A percentile compares a stretch with the other conserved stretches of the same genome.
phyloP scores from a whole-genome alignment of 805 yeast genomes.

The Metschnikowia continentalis region DNA sequence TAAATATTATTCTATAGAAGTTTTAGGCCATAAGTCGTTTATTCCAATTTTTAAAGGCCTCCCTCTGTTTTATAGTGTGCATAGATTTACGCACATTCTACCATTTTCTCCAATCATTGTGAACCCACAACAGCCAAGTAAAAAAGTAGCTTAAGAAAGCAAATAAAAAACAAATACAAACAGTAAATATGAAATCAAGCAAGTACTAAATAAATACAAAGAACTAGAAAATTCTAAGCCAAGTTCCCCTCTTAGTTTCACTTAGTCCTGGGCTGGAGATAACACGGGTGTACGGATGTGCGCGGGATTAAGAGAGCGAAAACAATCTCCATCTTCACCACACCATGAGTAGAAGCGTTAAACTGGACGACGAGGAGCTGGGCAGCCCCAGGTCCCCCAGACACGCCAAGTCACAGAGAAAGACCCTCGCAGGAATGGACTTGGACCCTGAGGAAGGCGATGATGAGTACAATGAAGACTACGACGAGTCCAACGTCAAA shows the following conservation, averaged over 20 bases:
- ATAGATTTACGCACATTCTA: too few species aligned
- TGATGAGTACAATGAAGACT: constrained; percentile 18
- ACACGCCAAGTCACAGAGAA: constrained; percentile 11
- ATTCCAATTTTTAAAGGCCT: neutral
- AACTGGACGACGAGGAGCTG: constrained; percentile 9
- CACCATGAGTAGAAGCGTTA: constrained; percentile 3
- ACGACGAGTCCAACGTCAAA: constrained; percentile 16
- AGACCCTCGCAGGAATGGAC: constrained; percentile 18
- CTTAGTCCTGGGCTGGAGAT: too few species aligned
- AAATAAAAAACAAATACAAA: too few species aligned
- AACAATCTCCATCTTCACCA: neutral
- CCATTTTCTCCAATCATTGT: too few species aligned
- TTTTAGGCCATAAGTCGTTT: neutral
- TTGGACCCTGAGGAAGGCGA: constrained; percentile 19
- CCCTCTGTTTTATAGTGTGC: neutral
- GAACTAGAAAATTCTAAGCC: too few species aligned
- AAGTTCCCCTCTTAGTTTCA: too few species aligned
- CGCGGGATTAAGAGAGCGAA: constrained; percentile 1
- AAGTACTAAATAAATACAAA: too few species aligned
- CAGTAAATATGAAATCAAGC: too few species aligned
- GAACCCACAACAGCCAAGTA: too few species aligned
- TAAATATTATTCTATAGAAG: too few species aligned
- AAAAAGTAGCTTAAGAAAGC: too few species aligned
- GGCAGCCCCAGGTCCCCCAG: constrained; percentile 15
- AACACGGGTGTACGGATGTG: neutral